Evolutionary conservation across 2,329 filamentous ascomycete species (phyloP), one percentile per base, ranked within the genome.

Genomic region (Cladorrhinum sp.): DNA sequence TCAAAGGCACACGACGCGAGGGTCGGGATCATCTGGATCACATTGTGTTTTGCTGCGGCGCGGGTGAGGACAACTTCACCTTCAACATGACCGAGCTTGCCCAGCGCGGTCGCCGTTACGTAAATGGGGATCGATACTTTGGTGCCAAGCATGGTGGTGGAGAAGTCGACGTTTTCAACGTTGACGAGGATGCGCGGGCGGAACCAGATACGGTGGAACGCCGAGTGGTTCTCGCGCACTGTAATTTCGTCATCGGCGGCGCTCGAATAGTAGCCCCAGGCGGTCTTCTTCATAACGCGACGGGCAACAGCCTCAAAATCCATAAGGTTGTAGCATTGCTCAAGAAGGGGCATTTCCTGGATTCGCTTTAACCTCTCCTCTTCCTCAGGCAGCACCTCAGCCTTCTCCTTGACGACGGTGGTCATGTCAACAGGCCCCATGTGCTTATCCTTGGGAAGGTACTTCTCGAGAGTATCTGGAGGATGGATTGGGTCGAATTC

Each of bases 11-110:
- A 98, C 1, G 92, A 97, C 1, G 95, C 95, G 6, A 99, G 82
- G 2, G 95, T 99, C 1, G 95, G 95, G 64, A 99, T 98, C 95
- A 99, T 99, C 77, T 99, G 95, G 64, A 98, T 85, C 56, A 98
- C 89, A 72, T 93, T 86, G 81, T 98, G 94, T 72, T 89, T 91
- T 73, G 84, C 82, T 1, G 95, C 89, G 16, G 92, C 92, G 60
- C 87, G 84, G 0, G 95, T 98, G 61, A 99, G 83, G 9, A 96
- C 81, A 4, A 97, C 92, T 75, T 99, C 95, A 68, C 95, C 95
- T 75, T 98, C 95, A 0, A 90, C 90, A 73, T 99, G 84, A 61
- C 95, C 95, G 3, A 99, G 86, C 77, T 98, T 98, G 68, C 95
- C 95, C 7, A 99, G 84, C 0, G 95, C 95, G 6, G 95, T 98